A percentile compares a stretch with the other conserved stretches of the same genome.
Evolutionary conservation across 108 stramenopile species (phyloP).

Genomic region (Nitzschia palea): DNA sequence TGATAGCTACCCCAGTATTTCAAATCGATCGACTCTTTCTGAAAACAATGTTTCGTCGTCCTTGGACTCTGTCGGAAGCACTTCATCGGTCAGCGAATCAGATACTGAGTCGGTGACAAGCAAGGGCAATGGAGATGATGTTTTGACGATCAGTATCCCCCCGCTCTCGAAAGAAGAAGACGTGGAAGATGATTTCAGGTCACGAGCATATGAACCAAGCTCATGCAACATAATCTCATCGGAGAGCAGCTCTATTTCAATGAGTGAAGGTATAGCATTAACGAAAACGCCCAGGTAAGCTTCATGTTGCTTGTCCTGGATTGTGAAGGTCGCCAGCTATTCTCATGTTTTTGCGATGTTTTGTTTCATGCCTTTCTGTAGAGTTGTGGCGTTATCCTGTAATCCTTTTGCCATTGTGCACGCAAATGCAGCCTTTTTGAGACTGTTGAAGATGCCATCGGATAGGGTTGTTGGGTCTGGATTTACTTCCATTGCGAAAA

Average conservation of each 20-base stretch:
- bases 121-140: conserved; percentile 1
- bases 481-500: conserved; percentile 1
- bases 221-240: conserved; percentile 22
- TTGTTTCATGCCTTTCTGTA: conserved; percentile 10
- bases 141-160: background rate
- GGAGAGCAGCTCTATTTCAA: conserved; percentile 14
- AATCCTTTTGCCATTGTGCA: conserved; percentile 38
- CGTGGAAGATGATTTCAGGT: background rate
- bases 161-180: conserved; percentile 20
- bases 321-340: background rate
- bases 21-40: too few relatives aligned
- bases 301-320: background rate
- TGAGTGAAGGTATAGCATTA: conserved; percentile 27
- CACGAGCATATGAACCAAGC: background rate
- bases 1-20: conserved; percentile 2
- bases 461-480: conserved; percentile 14
- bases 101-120: conserved; percentile 27
- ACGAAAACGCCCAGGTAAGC: conserved; percentile 31
- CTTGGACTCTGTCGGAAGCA: background rate
- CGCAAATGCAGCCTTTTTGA: conserved; percentile 37
- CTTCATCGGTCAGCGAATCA: conserved; percentile 33
- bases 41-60: background rate
- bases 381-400: conserved; percentile 26
- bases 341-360: background rate
- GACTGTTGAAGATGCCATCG: conserved; percentile 14